Base-by-base conservation (phyloP, 2,329 filamentous ascomycete genomes). In the Aspergillus ochraceus region DNA sequence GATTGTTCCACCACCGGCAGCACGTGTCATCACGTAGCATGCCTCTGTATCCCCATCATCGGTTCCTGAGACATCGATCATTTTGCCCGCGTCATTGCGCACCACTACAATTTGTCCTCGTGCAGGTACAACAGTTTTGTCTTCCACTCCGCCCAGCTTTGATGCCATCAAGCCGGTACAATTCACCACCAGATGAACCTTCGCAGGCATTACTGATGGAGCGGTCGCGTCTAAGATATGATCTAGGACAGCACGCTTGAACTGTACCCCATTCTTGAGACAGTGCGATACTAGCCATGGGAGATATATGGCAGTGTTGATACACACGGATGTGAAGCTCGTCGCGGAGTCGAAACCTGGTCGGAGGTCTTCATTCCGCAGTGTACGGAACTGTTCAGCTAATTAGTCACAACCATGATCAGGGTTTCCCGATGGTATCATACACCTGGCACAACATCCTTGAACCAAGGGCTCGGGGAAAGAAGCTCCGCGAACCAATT, bases 241-340 rank as follows among this genome's bases (percentile, higher is more conserved):
- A 42, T 42, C 17, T 42, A 42, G 4, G 1, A 42, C 36, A n/a
- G 22, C 22, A 9, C 90, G 84, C 66, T 84, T 83, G 67, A 93
- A 78, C 1, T 85, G 78, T 10, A 90, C 90, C 20, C 90, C 90
- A 56, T 86, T 84, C 66, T 85, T 85, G 26, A 90, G 81, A 73
- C 91, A 95, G 77, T 94, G 88, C 0, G 89, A 88, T 0, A 90
- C 79, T 0, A 97, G 6, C 36, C 36, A 42, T 8, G 36, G 36
- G 4, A 97, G 86, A 76, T 96, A 97, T 58, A 96, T 78, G 54
- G 90, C 86, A 0, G 90, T 90, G 76, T 97, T 97, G 72, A 97
- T 92, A 77, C 92, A 97, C 49, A 96, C 87, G 0, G 90, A 92
- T 6, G 86, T 91, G 75, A 94, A 96, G 59, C 83, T 80, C 51